Evolutionary conservation across 2,329 filamentous ascomycete species (phyloP).

Genomic region (Talaromyces rugulosus): DNA sequence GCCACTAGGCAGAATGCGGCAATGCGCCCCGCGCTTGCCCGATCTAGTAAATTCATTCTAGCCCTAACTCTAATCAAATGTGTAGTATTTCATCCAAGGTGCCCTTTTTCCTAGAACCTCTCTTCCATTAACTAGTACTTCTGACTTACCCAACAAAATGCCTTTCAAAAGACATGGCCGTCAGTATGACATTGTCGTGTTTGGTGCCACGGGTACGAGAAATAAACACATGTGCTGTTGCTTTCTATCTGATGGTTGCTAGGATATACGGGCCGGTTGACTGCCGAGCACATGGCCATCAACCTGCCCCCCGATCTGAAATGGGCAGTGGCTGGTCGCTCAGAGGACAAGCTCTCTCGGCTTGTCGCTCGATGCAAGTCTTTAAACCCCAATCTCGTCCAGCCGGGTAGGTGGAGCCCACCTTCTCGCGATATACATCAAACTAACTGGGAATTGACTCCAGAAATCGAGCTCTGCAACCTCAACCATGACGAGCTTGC

Average conservation of each 20-base stretch:
- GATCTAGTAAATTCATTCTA: background rate
- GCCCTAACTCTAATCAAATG: background rate
- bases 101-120: background rate
- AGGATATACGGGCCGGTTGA: background rate
- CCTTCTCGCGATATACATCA: background rate
- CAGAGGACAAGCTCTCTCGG: constrained; percentile 1
- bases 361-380: constrained; percentile 3
- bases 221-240: background rate
- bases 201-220: background rate
- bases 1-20: background rate
- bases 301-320: constrained; percentile 2
- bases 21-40: background rate
- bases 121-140: background rate
- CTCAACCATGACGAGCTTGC: background rate
- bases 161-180: background rate
- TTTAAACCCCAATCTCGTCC: background rate
- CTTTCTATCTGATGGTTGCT: background rate
- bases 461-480: constrained; percentile 3
- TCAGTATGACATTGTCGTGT: background rate
- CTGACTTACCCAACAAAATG: background rate
- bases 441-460: background rate
- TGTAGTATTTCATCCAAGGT: background rate
- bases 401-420: background rate
- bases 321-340: constrained; percentile 6
- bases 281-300: background rate